These are phyloP conservation scores for Russula vinacea DNA, from an alignment of 768 basidiomycete species.

Conservation along the genomic window DNA sequence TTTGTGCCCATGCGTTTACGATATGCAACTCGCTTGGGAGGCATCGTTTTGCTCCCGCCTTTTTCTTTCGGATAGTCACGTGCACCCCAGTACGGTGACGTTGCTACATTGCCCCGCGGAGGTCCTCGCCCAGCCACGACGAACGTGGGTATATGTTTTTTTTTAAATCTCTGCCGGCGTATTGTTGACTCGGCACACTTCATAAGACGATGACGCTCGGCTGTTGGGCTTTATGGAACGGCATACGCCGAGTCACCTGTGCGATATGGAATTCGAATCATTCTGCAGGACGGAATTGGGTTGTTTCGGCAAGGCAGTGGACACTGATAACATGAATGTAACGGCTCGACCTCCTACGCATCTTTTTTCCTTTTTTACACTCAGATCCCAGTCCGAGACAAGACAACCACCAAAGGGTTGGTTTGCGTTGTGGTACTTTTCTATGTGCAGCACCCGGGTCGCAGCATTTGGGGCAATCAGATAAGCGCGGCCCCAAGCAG, in stretches of 20 bases:
- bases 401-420: background rate
- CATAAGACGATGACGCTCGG: constrained; percentile 21
- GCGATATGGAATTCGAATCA: constrained; percentile 20
- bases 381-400: constrained; percentile 2
- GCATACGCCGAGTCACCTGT: constrained; percentile 26
- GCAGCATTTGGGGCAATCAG: background rate
- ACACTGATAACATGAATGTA: background rate
- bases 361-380: constrained; percentile 1
- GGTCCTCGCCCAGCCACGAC: constrained; percentile 25
- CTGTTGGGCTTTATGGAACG: constrained; percentile 11
- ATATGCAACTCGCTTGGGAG: constrained; percentile 1
- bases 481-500: background rate
- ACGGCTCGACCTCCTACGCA: background rate
- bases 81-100: background rate
- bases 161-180: constrained; percentile 14
- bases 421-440: background rate
- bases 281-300: background rate
- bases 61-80: constrained; percentile 14
- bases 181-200: constrained; percentile 22
- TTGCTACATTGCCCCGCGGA: constrained; percentile 14
- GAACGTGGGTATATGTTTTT: constrained; percentile 22
- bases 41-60: constrained; percentile 8
- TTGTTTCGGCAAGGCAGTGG: constrained; percentile 5
- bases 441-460: background rate
- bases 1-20: background rate